Evolutionary conservation across 768 basidiomycete species (phyloP).

Genomic region (Lactarius akahatsu): DNA sequence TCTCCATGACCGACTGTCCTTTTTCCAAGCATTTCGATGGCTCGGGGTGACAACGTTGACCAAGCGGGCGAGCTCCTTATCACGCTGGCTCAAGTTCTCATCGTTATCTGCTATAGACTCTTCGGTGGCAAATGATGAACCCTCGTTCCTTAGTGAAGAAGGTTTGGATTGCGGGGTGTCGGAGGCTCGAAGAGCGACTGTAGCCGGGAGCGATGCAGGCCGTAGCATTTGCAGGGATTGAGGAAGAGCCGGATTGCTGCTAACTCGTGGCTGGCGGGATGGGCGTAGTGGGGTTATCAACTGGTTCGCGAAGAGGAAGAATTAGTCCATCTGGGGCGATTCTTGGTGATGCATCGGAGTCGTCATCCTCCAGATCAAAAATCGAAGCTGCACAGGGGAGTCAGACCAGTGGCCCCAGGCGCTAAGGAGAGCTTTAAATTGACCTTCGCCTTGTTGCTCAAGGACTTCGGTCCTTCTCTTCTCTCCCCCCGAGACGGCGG

Average conservation of each 20-base stretch:
- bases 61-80: conserved; percentile 56
- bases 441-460: conserved; percentile 40
- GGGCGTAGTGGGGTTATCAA: conserved; percentile 33
- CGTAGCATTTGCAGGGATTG: conserved; percentile 60
- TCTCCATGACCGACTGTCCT: conserved; percentile 63
- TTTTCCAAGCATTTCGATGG: conserved; percentile 69
- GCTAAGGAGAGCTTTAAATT: conserved; percentile 11
- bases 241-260: conserved; percentile 44
- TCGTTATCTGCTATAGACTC: conserved; percentile 25
- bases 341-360: conserved; percentile 36
- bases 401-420: conserved; percentile 14
- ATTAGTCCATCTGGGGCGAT: conserved; percentile 35
- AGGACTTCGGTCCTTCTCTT: conserved; percentile 31
- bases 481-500: conserved; percentile 45
- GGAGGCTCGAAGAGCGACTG: conserved; percentile 51
- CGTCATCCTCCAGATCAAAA: conserved; percentile 67
- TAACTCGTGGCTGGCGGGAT: conserved; percentile 32
- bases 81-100: conserved; percentile 39
- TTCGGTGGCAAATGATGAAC: neutral
- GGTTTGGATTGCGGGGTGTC: conserved; percentile 24
- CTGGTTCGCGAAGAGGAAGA: conserved; percentile 39
- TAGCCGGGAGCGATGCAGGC: conserved; percentile 66
- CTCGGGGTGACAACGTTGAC: conserved; percentile 71
- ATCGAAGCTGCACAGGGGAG: conserved; percentile 53
- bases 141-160: neutral